Evolutionary conservation across 179 eudicot genomes (phyloP).

Genomic region (Beta macrorhiza): DNA sequence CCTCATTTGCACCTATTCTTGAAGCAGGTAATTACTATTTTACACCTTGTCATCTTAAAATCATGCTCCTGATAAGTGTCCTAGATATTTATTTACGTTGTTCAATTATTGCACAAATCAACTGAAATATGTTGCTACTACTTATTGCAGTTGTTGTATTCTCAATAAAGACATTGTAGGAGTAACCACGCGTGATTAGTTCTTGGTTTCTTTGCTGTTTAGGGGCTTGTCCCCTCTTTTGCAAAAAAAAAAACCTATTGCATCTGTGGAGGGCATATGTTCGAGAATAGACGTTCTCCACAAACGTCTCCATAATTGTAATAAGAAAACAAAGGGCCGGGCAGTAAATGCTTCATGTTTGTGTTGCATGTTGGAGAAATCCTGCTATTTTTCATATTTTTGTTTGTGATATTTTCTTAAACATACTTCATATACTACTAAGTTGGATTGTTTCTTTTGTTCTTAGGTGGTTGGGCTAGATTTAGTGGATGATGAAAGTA

Average conservation of each 20-base stretch:
- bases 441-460: conserved; percentile 13
- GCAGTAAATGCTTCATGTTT: neutral
- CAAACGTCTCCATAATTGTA: neutral
- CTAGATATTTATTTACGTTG: too few species aligned
- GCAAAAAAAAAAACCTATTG: neutral
- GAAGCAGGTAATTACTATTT: conserved; percentile 62
- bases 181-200: too few species aligned
- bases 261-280: neutral
- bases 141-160: neutral
- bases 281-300: neutral
- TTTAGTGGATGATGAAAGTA: conserved; percentile 98
- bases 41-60: neutral
- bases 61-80: neutral
- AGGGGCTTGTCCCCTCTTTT: too few species aligned
- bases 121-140: neutral
- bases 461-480: conserved; percentile 93
- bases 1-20: conserved; percentile 94
- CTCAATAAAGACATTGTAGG: too few species aligned
- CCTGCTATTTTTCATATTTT: neutral
- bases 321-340: neutral
- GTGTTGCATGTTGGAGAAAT: neutral
- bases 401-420: conserved; percentile 8
- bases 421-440: neutral
- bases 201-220: too few species aligned
- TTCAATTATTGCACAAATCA: neutral